phyloP scores from a whole-genome alignment of 2,329 filamentous ascomycete genomes.

The Paracamarosporium sp. region DNA sequence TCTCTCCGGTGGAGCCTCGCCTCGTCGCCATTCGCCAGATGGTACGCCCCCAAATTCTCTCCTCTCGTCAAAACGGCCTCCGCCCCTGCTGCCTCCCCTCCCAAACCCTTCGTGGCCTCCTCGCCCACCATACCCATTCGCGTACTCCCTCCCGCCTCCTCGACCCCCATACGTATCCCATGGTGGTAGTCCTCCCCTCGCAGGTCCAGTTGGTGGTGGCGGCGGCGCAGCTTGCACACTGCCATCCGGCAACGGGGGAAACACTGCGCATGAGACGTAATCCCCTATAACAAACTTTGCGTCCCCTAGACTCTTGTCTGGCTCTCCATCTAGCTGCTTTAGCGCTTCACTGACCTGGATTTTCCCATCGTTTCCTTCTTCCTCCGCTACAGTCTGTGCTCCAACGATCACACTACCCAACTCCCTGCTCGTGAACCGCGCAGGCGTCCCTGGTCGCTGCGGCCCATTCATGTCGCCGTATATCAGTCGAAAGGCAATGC shows the following conservation, averaged over 20 bases:
- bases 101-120: slow-evolving; percentile 42
- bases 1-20: slow-evolving; percentile 65
- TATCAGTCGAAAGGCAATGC: slow-evolving; percentile 85
- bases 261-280: slow-evolving; percentile 81
- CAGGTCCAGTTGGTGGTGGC: slow-evolving; percentile 49
- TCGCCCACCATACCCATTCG: slow-evolving; percentile 40
- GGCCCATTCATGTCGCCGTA: slow-evolving; percentile 74
- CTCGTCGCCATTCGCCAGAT: slow-evolving; percentile 70
- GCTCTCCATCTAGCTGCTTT: slow-evolving; percentile 63
- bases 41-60: slow-evolving; percentile 55
- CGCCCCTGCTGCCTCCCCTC: slow-evolving; percentile 46
- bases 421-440: slow-evolving; percentile 78
- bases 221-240: slow-evolving; percentile 70
- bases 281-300: slow-evolving; percentile 87
- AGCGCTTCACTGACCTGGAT: slow-evolving; percentile 35
- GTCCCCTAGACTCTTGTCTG: slow-evolving; percentile 76
- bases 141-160: slow-evolving; percentile 30
- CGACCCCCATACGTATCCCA: slow-evolving; percentile 33
- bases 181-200: slow-evolving; percentile 33
- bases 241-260: slow-evolving; percentile 77
- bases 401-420: slow-evolving; percentile 81
- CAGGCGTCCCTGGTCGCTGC: slow-evolving; percentile 51
- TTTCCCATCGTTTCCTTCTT: slow-evolving; percentile 15
- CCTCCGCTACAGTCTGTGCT: slow-evolving; percentile 44
- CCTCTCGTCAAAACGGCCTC: slow-evolving; percentile 45